These are phyloP conservation scores for Rhodosporidiobolus sp. DNA, from an alignment of 768 basidiomycete genomes.

Conservation along the genomic window DNA sequence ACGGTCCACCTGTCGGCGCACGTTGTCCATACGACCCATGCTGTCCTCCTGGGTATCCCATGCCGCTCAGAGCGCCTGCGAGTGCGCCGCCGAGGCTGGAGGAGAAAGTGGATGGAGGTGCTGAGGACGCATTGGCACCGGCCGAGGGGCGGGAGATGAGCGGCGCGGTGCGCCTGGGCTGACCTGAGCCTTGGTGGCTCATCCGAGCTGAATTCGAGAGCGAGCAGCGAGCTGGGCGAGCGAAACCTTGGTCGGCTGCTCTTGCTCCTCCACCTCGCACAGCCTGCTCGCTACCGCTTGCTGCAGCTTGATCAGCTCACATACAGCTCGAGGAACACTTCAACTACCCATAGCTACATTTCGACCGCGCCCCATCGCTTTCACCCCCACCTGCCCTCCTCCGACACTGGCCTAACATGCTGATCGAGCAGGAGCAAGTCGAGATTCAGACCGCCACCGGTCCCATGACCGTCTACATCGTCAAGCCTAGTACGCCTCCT, in stretches of 20 bases:
- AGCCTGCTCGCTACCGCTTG: not conserved
- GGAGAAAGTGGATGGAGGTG: not conserved
- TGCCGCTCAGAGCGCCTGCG: slow-evolving; percentile 27
- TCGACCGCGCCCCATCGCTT: no score
- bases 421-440: slow-evolving; percentile 49
- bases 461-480: slow-evolving; percentile 49
- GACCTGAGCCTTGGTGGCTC: not conserved
- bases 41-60: slow-evolving; percentile 3
- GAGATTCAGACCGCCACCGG: slow-evolving; percentile 48
- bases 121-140: not conserved
- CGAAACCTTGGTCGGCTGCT: not conserved
- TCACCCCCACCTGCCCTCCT: not conserved
- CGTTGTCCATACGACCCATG: no score
- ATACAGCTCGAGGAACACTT: no score
- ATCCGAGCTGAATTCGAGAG: not conserved
- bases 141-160: slow-evolving; percentile 8
- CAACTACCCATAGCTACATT: no score
- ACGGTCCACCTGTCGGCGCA: no score
- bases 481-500: slow-evolving; percentile 44
- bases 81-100: slow-evolving; percentile 17
- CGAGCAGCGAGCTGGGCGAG: no score
- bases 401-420: slow-evolving; percentile 38
- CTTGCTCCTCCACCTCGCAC: no score
- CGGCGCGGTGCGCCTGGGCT: slow-evolving; percentile 5
- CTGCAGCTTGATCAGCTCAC: not conserved